These are phyloP conservation scores for Termitomyces sp. DNA, from an alignment of 768 basidiomycete genomes.

Conservation along the genomic window DNA sequence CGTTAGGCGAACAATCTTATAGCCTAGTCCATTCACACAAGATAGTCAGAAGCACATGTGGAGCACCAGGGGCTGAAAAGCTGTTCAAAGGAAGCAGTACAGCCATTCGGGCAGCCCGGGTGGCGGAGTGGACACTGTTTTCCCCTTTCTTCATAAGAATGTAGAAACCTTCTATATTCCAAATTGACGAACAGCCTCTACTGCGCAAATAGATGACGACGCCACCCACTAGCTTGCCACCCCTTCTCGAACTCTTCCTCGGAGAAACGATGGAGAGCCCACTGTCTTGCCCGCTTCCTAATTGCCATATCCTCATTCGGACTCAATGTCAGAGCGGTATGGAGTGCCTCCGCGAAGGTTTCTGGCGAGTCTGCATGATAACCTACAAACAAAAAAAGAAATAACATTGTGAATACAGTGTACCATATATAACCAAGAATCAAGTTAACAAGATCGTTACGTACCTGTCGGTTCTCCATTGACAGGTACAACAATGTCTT, in stretches of 20 bases:
- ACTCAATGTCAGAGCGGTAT: constrained; percentile 55
- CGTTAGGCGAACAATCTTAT: not conserved
- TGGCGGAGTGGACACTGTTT: too few relatives aligned
- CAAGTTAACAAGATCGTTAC: not conserved
- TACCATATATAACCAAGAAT: not conserved
- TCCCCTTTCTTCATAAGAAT: too few relatives aligned
- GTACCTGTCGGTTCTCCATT: constrained; percentile 64
- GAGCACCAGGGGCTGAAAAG: not conserved
- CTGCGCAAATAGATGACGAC: constrained; percentile 2
- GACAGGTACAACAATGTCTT: constrained; percentile 86
- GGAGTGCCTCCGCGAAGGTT: constrained; percentile 63
- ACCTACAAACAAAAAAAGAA: constrained; percentile 32
- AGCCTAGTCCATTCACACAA: not conserved
- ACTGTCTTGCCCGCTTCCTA: constrained; percentile 59
- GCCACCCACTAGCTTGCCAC: constrained; percentile 71
- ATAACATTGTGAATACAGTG: not conserved
- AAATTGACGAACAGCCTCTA: not conserved
- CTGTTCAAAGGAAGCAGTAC: not conserved
- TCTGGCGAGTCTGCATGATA: constrained; percentile 70
- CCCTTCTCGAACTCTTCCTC: constrained; percentile 65
- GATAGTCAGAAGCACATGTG: too few relatives aligned
- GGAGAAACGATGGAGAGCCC: constrained; percentile 72
- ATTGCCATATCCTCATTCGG: constrained; percentile 51
- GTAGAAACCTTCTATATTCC: too few relatives aligned
- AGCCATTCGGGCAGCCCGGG: not conserved